Evolutionary conservation across 1,139 yeast genomes (phyloP).

Genomic region (Hyphopichia wangnamkhiaoensis): DNA sequence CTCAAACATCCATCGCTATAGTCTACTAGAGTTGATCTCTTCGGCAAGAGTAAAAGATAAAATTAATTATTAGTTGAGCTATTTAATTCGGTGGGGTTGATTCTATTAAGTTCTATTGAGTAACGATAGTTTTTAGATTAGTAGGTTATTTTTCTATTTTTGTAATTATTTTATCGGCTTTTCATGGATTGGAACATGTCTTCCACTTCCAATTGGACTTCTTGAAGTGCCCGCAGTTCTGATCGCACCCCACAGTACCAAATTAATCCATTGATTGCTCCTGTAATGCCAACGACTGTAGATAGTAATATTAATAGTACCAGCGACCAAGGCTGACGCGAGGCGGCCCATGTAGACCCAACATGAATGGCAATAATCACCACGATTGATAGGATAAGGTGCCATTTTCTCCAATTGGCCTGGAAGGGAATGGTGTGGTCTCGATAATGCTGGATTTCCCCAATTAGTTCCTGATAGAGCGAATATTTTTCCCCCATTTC

Average conservation of each 20-base stretch:
- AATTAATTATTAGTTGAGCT: too few species aligned
- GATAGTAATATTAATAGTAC: slow-evolving; percentile 57
- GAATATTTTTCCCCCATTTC: background rate
- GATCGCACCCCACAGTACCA: slow-evolving; percentile 77
- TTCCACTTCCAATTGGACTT: slow-evolving; percentile 60
- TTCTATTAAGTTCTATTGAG: too few species aligned
- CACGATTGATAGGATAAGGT: slow-evolving; percentile 59
- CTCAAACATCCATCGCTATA: too few species aligned
- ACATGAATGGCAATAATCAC: slow-evolving; percentile 40
- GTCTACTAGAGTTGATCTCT: too few species aligned
- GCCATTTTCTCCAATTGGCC: slow-evolving; percentile 61
- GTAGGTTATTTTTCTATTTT: too few species aligned
- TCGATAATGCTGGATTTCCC: slow-evolving; percentile 56
- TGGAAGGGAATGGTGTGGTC: slow-evolving; percentile 59
- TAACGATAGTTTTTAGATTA: too few species aligned
- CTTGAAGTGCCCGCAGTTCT: slow-evolving; percentile 76
- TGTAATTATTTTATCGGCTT: slow-evolving; percentile 1
- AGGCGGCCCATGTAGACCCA: slow-evolving; percentile 58
- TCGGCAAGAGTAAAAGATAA: too few species aligned
- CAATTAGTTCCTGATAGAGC: slow-evolving; percentile 57
- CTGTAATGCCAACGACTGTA: slow-evolving; percentile 59
- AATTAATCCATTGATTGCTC: slow-evolving; percentile 74
- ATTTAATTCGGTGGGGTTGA: too few species aligned
- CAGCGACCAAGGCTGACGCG: slow-evolving; percentile 56
- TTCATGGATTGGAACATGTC: slow-evolving; percentile 33